A percentile compares a stretch with the other conserved stretches of the same genome.
These are phyloP conservation scores for Talaromyces sp. DNA, from an alignment of 2,329 filamentous ascomycete genomes.

Conservation along the genomic window DNA sequence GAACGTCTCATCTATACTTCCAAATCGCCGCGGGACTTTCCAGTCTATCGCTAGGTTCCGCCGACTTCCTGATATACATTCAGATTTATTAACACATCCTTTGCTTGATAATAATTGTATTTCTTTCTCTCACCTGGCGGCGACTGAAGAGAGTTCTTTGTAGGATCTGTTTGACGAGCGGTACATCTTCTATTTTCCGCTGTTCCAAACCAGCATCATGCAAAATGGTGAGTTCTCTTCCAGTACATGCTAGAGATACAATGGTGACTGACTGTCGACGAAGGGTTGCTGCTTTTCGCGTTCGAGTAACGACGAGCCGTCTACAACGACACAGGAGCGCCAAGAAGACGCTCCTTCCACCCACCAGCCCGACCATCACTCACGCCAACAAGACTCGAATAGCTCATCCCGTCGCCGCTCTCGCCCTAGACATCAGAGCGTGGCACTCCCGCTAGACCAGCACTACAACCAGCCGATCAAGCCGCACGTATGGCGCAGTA, in stretches of 20 bases:
- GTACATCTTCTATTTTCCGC: constrained; percentile 14
- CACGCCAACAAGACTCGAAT: constrained; percentile 15
- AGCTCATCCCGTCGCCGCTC: constrained; percentile 17
- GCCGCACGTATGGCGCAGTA: constrained; percentile 62
- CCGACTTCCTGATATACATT: background rate
- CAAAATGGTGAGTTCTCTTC: constrained; percentile 35
- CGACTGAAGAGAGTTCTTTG: background rate
- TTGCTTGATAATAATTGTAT: background rate
- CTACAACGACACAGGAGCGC: constrained; percentile 25
- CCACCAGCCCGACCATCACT: constrained; percentile 19
- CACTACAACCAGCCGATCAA: constrained; percentile 69
- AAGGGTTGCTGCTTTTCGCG: constrained; percentile 42
- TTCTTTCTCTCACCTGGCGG: background rate
- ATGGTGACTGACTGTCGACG: background rate
- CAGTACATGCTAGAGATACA: background rate
- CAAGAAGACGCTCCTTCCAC: constrained; percentile 23
- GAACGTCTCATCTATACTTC: background rate
- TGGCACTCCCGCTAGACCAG: constrained; percentile 42
- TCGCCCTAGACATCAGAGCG: constrained; percentile 21
- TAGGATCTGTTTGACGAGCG: constrained; percentile 14
- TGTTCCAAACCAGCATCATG: constrained; percentile 23
- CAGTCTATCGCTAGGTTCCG: background rate
- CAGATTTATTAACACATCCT: background rate
- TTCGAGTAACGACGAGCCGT: constrained; percentile 32
- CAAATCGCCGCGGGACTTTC: background rate